Base-by-base conservation (phyloP, 1,284 basidiomycete species). In the Abortiporus biennis region DNA sequence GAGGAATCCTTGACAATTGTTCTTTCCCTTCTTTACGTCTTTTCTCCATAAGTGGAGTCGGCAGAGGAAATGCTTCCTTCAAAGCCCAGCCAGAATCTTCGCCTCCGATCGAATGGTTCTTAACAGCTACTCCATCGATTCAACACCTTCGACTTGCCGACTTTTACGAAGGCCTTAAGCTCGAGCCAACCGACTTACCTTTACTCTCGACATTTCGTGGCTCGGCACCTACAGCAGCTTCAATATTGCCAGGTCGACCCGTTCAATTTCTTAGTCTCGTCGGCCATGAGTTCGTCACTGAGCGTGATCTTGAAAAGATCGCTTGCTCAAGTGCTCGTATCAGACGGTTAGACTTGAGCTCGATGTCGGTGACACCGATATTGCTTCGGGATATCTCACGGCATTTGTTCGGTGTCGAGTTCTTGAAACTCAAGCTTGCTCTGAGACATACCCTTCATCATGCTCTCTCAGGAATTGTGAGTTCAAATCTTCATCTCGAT, bases 371-470 rank as follows among this genome's bases (percentile, higher is more conserved):
- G 42, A 76, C 78, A 20, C 77, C 76, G 25, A 58, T 66, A 40
- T 66, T 79, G 36, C 64, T 82, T 36, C 66, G 74, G 45, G 74
- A 74, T 55, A 59, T 80, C 50, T 73, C 79, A 35, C 64, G 61
- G 22, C 66, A 73, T 54, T 64, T 81, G 42, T 61, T 66, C 33
- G 63, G 63, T 39, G 55, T 82, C 36, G 68, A 76, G 54, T 64
- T 59, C 31, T 63, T 82, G 52, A 68, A 68, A 46, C 65, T 82
- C 40, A 69, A 66, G 49, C 69, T 83, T 36, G 78, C 79, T n/a
- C 63, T 83, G 16, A 63, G 78, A 35, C 78, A 81, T 52, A 81
- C 78, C 1, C 65, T 81, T 27, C 78, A 81, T 50, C 78, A 74
- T 51, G 69, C 78, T 22, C 65, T 80, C 44, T 73, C 74, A 19